Conservation (phyloP, 495 filamentous ascomycete genomes). For the Aspergillus nanangensis region DNA sequence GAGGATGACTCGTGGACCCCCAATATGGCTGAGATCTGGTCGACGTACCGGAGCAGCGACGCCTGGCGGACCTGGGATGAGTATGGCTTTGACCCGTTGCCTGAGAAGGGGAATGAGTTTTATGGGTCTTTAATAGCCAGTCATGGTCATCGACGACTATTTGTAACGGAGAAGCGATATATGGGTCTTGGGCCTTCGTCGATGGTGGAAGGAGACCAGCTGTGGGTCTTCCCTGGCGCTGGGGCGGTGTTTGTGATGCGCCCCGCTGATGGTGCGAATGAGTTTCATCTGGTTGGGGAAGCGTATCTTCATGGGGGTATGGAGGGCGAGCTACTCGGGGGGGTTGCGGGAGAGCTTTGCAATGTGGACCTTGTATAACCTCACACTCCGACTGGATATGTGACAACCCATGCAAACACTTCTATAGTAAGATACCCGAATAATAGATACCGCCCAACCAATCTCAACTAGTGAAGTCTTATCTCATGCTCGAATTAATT, state of each 20-base stretch:
- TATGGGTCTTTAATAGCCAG: neutral
- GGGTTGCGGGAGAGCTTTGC: neutral
- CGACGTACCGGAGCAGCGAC: neutral
- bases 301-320: neutral
- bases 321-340: neutral
- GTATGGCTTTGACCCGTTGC: neutral
- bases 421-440: too few relatives aligned
- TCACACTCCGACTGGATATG: too few relatives aligned
- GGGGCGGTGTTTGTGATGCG: neutral
- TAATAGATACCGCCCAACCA: too few relatives aligned
- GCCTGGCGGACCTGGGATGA: slow-evolving; percentile 1
- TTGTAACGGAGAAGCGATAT: neutral
- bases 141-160: neutral
- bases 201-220: neutral
- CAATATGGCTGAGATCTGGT: neutral
- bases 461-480: too few relatives aligned
- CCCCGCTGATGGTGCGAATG: neutral
- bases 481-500: too few relatives aligned
- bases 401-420: too few relatives aligned
- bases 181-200: neutral
- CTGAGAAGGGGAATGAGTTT: neutral
- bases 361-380: neutral
- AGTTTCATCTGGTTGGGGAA: neutral
- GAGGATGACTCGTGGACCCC: neutral
- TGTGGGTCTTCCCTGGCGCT: neutral